Evolutionary conservation across 2,329 filamentous ascomycete species (phyloP).

Genomic region (Trichoderma polysporum): DNA sequence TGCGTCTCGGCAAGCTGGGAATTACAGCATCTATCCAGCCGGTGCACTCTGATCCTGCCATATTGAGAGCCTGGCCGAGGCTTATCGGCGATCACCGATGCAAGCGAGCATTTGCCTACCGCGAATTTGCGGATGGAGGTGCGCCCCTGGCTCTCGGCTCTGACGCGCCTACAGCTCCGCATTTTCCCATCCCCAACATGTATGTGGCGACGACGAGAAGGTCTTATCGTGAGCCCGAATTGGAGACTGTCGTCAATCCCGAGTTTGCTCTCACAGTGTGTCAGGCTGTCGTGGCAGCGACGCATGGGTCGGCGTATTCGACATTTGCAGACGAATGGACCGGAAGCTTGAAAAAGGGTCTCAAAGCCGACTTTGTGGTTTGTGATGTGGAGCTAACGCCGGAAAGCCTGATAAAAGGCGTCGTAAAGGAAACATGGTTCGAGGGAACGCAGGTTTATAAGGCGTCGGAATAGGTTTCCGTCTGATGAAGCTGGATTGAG

Average conservation of each 20-base stretch:
- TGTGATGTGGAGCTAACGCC: conserved; percentile 51
- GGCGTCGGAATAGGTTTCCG: not conserved
- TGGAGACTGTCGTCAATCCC: conserved; percentile 47
- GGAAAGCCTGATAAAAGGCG: conserved; percentile 46
- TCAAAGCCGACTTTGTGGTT: conserved; percentile 57
- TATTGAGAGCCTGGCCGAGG: conserved; percentile 59
- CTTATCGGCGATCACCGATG: conserved; percentile 56
- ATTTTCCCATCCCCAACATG: conserved; percentile 53
- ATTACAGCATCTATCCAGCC: conserved; percentile 62
- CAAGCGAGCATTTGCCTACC: conserved; percentile 61
- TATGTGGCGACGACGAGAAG: conserved; percentile 59
- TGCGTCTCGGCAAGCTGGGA: conserved; percentile 54
- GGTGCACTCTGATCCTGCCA: conserved; percentile 60
- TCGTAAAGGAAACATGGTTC: conserved; percentile 55
- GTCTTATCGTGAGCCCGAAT: conserved; percentile 50
- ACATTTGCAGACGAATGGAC: conserved; percentile 56
- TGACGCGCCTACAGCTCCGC: conserved; percentile 60
- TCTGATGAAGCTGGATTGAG: not conserved
- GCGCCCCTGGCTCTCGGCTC: conserved; percentile 57
- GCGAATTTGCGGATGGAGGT: conserved; percentile 56
- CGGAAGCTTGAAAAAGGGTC: conserved; percentile 52
- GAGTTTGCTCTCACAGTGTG: conserved; percentile 54
- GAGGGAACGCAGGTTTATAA: conserved; percentile 44
- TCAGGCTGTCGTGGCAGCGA: conserved; percentile 54
- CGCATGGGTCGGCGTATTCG: conserved; percentile 56